These are phyloP conservation scores for Aureobasidium mangrovei DNA, from an alignment of 2,329 filamentous ascomycete genomes.

Conservation along the genomic window DNA sequence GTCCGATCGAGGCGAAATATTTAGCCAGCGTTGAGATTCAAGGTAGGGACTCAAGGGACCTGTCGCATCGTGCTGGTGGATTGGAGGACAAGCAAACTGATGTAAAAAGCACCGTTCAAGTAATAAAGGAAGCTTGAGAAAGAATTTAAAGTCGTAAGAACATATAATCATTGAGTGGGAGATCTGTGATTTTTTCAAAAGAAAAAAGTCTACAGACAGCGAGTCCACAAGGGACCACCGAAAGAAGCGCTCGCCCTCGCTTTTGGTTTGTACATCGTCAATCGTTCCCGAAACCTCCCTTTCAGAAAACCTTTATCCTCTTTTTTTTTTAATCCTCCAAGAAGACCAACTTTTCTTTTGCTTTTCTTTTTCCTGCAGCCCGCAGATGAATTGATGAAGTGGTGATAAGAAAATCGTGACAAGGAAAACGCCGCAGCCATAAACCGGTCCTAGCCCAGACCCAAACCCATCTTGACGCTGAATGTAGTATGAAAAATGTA, in stretches of 20 bases:
- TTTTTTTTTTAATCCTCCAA: background rate
- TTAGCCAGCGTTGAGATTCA: too few relatives aligned
- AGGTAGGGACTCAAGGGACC: too few relatives aligned
- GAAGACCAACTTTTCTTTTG: slow-evolving; percentile 10
- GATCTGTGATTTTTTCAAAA: slow-evolving; percentile 5
- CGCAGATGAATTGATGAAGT: slow-evolving; percentile 8
- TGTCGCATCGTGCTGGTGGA: too few relatives aligned
- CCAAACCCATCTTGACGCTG: slow-evolving; percentile 10
- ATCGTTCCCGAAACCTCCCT: slow-evolving; percentile 9
- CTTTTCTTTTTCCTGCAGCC: slow-evolving; percentile 12
- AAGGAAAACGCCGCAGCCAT: background rate
- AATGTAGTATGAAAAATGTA: slow-evolving; percentile 7
- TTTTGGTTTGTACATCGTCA: slow-evolving; percentile 12
- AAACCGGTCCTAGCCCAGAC: slow-evolving; percentile 7
- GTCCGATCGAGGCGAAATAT: too few relatives aligned
- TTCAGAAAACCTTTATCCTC: slow-evolving; percentile 12
- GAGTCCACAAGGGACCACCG: slow-evolving; percentile 10
- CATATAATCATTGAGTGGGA: slow-evolving; percentile 12
- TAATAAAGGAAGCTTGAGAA: background rate
- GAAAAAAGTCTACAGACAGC: slow-evolving; percentile 13
- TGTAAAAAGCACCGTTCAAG: too few relatives aligned
- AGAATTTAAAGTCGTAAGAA: background rate
- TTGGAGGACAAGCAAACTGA: too few relatives aligned
- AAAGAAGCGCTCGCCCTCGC: slow-evolving; percentile 11
- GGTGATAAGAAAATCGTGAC: slow-evolving; percentile 1